Evolutionary conservation across 2,329 filamentous ascomycete genomes (phyloP).

Genomic region (Scedosporium dehoogii): DNA sequence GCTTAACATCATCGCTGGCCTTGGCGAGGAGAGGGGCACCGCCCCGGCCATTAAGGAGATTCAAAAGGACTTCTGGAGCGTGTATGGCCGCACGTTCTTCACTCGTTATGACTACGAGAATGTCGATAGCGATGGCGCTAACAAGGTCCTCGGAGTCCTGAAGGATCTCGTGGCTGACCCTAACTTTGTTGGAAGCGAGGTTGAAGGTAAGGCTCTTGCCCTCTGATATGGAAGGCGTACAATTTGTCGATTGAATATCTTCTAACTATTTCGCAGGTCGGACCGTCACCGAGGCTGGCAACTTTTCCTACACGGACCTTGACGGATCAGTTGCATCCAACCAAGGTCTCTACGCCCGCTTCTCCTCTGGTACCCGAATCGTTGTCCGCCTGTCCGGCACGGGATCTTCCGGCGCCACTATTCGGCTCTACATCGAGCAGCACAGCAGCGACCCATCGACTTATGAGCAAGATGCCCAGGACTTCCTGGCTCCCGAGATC

Average conservation of each 20-base stretch:
- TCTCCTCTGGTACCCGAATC: slow-evolving; percentile 88
- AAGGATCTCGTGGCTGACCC: slow-evolving; percentile 65
- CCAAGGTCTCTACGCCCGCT: slow-evolving; percentile 91
- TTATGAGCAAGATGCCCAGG: slow-evolving; percentile 77
- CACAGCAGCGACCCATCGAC: slow-evolving; percentile 73
- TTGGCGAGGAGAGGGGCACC: slow-evolving; percentile 71
- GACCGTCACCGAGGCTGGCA: slow-evolving; percentile 80
- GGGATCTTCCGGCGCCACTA: slow-evolving; percentile 89
- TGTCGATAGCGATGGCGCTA: slow-evolving; percentile 81
- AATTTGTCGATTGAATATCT: not conserved
- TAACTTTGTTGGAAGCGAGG: slow-evolving; percentile 70
- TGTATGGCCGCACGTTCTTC: slow-evolving; percentile 96
- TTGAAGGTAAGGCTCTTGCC: slow-evolving; percentile 43
- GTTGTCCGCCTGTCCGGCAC: slow-evolving; percentile 93
- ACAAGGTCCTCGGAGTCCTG: slow-evolving; percentile 78
- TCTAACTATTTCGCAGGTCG: slow-evolving; percentile 36
- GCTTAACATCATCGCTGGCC: slow-evolving; percentile 96
- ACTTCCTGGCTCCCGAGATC: slow-evolving; percentile 87
- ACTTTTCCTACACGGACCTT: slow-evolving; percentile 98
- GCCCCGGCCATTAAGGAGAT: slow-evolving; percentile 92
- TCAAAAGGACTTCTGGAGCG: slow-evolving; percentile 93
- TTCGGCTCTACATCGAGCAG: slow-evolving; percentile 95
- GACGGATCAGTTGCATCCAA: slow-evolving; percentile 92
- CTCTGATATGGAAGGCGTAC: not conserved
- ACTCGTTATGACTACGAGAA: slow-evolving; percentile 98